Conservation (phyloP, 129 eudicot genomes). For the Chrysanthemum seticuspe region DNA sequence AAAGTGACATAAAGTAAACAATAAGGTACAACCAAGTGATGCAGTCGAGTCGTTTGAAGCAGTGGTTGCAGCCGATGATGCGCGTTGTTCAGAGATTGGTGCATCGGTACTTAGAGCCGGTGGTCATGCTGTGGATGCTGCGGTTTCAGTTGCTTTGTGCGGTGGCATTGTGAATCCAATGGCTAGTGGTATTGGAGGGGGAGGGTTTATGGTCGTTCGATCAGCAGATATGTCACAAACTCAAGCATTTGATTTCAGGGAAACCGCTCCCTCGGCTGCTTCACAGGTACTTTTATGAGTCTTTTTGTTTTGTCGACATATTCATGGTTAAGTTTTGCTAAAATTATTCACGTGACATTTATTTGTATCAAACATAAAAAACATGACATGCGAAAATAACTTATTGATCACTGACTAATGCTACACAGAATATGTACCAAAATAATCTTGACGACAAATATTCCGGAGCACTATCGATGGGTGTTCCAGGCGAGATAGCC, state of each 20-base stretch:
- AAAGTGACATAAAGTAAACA: too few species aligned
- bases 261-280: conserved; percentile 84
- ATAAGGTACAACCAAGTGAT: conserved; percentile 15
- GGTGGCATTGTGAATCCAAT: conserved; percentile 75
- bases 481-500: conserved; percentile 89
- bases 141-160: conserved; percentile 84
- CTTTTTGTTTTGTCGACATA: neutral
- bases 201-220: conserved; percentile 79
- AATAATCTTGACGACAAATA: conserved; percentile 44
- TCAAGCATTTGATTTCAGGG: conserved; percentile 83
- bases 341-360: too few species aligned
- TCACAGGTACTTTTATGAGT: conserved; percentile 48
- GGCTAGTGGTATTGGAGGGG: conserved; percentile 94
- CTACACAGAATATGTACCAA: conserved; percentile 71
- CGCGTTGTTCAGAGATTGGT: conserved; percentile 82
- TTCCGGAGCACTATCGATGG: conserved; percentile 63
- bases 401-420: too few species aligned
- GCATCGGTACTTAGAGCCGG: conserved; percentile 49
- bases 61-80: conserved; percentile 94
- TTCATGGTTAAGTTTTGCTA: too few species aligned
- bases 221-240: conserved; percentile 44
- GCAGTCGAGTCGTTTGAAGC: conserved; percentile 56
- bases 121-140: conserved; percentile 93
- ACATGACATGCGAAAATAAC: too few species aligned
- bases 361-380: too few species aligned